Evolutionary conservation across 257 asterid species (phyloP).

Genomic region (Lavandula angustifolia): DNA sequence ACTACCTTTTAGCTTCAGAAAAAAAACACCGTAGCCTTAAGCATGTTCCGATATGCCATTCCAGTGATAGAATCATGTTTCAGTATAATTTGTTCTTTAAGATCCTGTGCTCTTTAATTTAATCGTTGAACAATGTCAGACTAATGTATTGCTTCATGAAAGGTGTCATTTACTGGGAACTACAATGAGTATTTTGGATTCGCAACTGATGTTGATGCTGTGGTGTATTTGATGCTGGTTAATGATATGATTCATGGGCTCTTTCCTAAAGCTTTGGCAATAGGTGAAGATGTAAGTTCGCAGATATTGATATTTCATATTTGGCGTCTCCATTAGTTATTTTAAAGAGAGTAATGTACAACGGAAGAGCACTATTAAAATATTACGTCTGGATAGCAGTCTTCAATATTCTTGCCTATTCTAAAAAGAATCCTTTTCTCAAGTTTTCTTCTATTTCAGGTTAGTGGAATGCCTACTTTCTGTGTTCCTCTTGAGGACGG

Average conservation of each 20-base stretch:
- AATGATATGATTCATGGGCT: constrained; percentile 92
- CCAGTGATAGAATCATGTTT: constrained; percentile 15
- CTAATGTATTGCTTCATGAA: constrained; percentile 36
- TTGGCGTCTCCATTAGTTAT: constrained; percentile 6
- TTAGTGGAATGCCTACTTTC: constrained; percentile 97
- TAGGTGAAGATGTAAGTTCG: constrained; percentile 94
- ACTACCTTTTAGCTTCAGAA: constrained; percentile 13
- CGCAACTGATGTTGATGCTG: constrained; percentile 93
- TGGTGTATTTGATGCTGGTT: constrained; percentile 93
- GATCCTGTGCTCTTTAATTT: constrained; percentile 19
- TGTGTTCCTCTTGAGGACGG: constrained; percentile 91
- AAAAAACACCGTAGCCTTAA: background rate
- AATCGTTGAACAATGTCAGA: constrained; percentile 20
- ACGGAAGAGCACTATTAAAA: constrained; percentile 1
- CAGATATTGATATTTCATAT: constrained; percentile 12
- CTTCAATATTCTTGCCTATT: constrained; percentile 18
- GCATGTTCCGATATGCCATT: constrained; percentile 18
- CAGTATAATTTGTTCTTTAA: constrained; percentile 22
- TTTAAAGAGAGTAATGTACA: background rate
- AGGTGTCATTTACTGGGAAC: constrained; percentile 92
- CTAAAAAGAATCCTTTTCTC: constrained; percentile 4
- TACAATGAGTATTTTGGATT: constrained; percentile 84
- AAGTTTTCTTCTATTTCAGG: constrained; percentile 51
- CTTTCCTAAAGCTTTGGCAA: constrained; percentile 77
- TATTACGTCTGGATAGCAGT: constrained; percentile 6